Conservation (phyloP, 2,329 filamentous ascomycete species). For the Hawksworthiomyces lignivorus region DNA sequence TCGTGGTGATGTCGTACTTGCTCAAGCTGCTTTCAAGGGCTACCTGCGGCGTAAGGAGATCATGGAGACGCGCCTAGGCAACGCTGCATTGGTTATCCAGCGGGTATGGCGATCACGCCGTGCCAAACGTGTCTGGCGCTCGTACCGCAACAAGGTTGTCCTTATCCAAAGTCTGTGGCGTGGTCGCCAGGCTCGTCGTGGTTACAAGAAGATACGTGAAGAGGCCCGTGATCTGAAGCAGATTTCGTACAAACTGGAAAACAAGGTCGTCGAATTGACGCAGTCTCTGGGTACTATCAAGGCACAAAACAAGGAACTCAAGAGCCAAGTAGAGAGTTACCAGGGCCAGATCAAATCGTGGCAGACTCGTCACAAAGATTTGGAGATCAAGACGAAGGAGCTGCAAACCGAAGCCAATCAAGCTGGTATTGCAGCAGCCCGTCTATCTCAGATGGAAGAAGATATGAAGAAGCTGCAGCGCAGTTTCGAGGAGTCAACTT, state of each 20-base stretch:
- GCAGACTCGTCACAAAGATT: conserved; percentile 83
- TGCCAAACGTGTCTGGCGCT: conserved; percentile 73
- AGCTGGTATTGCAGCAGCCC: conserved; percentile 88
- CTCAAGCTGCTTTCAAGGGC: conserved; percentile 86
- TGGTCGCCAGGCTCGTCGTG: conserved; percentile 69
- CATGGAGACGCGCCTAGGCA: conserved; percentile 86
- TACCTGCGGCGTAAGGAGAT: conserved; percentile 86
- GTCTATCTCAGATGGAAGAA: conserved; percentile 83
- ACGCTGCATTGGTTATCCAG: conserved; percentile 86
- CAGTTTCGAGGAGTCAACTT: conserved; percentile 82
- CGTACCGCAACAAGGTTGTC: conserved; percentile 81
- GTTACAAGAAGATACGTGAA: conserved; percentile 86
- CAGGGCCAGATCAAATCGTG: conserved; percentile 93
- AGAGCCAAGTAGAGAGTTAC: conserved; percentile 88
- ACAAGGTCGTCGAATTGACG: conserved; percentile 98
- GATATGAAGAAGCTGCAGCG: conserved; percentile 89
- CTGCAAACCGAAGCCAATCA: conserved; percentile 95
- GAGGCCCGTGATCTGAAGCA: conserved; percentile 98
- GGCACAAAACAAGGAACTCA: conserved; percentile 83
- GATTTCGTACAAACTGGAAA: conserved; percentile 98
- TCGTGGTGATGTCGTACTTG: conserved; percentile 75
- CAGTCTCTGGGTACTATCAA: conserved; percentile 89
- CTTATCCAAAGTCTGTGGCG: conserved; percentile 92
- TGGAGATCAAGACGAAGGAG: conserved; percentile 87
- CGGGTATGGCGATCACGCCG: conserved; percentile 77